These are phyloP conservation scores for Rhododendron kiyosumense DNA, from an alignment of 148 eudicot species.

Conservation along the genomic window DNA sequence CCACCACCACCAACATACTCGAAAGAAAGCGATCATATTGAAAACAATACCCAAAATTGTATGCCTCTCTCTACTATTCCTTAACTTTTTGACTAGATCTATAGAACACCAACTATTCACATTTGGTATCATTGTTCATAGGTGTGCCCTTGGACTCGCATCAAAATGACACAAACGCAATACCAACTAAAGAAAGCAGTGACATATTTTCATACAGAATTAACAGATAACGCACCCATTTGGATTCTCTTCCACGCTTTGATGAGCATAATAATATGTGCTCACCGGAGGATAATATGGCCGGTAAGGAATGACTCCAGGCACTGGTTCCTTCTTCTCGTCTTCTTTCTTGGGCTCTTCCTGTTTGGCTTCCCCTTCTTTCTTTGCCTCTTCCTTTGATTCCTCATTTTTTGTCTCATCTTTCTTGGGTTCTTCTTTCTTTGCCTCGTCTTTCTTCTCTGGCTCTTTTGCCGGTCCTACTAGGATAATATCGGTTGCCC, in stretches of 20 bases:
- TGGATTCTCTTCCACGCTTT: slow-evolving; percentile 40
- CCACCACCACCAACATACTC: not conserved
- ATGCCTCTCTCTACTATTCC: not conserved
- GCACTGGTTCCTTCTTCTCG: slow-evolving; percentile 13
- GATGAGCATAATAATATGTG: slow-evolving; percentile 25
- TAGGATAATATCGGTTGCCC: slow-evolving; percentile 38
- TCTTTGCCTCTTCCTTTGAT: slow-evolving; percentile 20
- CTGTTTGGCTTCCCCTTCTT: slow-evolving; percentile 25
- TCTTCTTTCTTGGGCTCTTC: slow-evolving; percentile 22
- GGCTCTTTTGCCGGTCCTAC: slow-evolving; percentile 59
- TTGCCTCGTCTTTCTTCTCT: slow-evolving; percentile 34
- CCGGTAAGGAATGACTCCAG: slow-evolving; percentile 21
- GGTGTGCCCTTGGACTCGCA: not conserved
- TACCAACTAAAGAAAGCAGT: not conserved
- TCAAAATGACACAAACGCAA: not conserved
- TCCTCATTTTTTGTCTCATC: slow-evolving; percentile 27
- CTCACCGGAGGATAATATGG: slow-evolving; percentile 30
- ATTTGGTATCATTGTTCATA: not conserved
- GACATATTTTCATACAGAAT: not conserved
- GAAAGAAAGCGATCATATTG: not conserved
- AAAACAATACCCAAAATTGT: not conserved
- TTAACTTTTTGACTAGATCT: not conserved
- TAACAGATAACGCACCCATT: slow-evolving; percentile 35
- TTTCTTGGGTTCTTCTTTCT: slow-evolving; percentile 36
- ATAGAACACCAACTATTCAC: slow-evolving; percentile 7